Evolutionary conservation across 192 early-diverging fungal genomes (phyloP).

Genomic region (Umbelopsis sp.): DNA sequence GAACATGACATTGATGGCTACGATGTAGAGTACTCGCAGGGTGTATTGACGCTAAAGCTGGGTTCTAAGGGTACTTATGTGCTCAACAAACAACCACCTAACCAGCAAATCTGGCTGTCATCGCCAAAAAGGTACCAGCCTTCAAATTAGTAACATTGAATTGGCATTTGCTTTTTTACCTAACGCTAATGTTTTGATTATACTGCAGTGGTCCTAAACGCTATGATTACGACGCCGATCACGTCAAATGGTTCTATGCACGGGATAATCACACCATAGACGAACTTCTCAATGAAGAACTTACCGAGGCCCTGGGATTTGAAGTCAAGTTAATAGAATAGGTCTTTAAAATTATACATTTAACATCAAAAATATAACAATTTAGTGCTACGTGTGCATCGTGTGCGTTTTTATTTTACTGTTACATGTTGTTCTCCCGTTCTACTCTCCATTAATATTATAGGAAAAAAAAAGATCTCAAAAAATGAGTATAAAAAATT

Average conservation of each 20-base stretch:
- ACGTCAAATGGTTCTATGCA: conserved; percentile 76
- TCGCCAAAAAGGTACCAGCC: conserved; percentile 68
- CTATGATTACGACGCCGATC: conserved; percentile 68
- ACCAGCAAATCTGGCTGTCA: conserved; percentile 97
- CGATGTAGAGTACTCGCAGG: conserved; percentile 81
- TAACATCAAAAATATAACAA: no score
- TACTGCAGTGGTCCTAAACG: conserved; percentile 79
- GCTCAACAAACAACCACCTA: conserved; percentile 98
- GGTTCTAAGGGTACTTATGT: conserved; percentile 88
- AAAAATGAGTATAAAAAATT: no score
- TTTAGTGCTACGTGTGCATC: no score
- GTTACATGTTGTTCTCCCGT: no score
- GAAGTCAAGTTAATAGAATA: conserved; percentile 47
- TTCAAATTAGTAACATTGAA: neutral
- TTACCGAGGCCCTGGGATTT: conserved; percentile 53
- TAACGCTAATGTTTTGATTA: no score
- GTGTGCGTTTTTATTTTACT: no score
- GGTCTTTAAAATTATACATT: neutral
- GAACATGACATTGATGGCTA: conserved; percentile 64
- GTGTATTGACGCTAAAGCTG: conserved; percentile 87
- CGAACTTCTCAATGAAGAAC: conserved; percentile 67
- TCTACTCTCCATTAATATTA: no score
- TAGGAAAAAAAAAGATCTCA: no score
- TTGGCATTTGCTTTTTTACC: neutral
- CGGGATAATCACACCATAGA: conserved; percentile 73